A percentile compares a stretch with the other conserved stretches of the same genome.
phyloP scores from a whole-genome alignment of 1,139 yeast species.

The Saccharomyces hybrid region DNA sequence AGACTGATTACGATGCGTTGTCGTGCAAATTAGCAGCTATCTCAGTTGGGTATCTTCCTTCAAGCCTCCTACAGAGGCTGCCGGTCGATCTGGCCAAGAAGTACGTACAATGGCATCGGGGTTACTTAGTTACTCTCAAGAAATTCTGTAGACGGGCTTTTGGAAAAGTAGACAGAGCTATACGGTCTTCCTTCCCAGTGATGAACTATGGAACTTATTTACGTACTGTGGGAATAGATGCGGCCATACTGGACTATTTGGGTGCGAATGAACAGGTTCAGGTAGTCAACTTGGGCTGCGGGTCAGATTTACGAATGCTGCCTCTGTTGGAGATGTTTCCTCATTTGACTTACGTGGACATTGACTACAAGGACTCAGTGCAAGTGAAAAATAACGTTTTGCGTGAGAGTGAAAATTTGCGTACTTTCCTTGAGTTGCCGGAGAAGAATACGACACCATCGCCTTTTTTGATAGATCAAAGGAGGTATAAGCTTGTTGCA shows the following conservation, averaged over 20 bases:
- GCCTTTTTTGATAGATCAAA: background rate
- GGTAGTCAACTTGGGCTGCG: conserved; percentile 85
- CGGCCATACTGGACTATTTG: conserved; percentile 46
- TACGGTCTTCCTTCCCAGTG: conserved; percentile 58
- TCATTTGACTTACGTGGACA: conserved; percentile 50
- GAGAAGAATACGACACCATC: conserved; percentile 16
- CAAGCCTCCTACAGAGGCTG: conserved; percentile 33
- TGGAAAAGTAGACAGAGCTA: conserved; percentile 18
- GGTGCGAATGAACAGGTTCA: conserved; percentile 38
- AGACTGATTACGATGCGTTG: conserved; percentile 80
- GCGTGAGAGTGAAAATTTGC: conserved; percentile 18
- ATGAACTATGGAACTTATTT: conserved; percentile 80
- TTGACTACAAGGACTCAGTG: conserved; percentile 65
- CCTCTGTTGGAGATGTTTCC: conserved; percentile 20
- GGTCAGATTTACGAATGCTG: conserved; percentile 68
- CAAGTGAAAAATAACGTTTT: conserved; percentile 49
- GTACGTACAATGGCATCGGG: conserved; percentile 16
- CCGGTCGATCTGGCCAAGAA: conserved; percentile 38
- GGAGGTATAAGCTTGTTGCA: conserved; percentile 8
- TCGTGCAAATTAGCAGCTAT: conserved; percentile 62
- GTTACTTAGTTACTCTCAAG: conserved; percentile 18
- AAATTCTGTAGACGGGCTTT: conserved; percentile 18
- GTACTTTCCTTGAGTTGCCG: conserved; percentile 15
- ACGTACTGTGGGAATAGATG: conserved; percentile 58
- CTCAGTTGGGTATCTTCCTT: conserved; percentile 47